phyloP scores from a whole-genome alignment of 2,329 filamentous ascomycete species.

The Aspergillus sclerotialis region DNA sequence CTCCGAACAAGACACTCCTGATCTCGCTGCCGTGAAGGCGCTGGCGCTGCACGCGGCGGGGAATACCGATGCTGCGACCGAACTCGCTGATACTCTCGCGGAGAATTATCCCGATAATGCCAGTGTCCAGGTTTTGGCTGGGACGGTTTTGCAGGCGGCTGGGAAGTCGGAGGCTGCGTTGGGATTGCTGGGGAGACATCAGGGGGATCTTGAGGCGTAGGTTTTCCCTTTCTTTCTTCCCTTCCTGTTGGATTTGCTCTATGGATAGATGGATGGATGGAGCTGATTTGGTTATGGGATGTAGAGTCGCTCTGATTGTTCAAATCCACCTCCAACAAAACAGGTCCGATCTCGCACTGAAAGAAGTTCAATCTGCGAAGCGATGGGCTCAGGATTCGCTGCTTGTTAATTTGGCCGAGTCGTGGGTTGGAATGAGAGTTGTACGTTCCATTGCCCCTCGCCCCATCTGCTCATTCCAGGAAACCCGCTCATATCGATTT shows the following conservation, averaged over 20 bases:
- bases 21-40: conserved; percentile 68
- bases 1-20: conserved; percentile 58
- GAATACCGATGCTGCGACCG: conserved; percentile 55
- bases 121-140: conserved; percentile 72
- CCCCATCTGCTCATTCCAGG: no score
- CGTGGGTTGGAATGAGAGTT: conserved; percentile 84
- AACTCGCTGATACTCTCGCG: conserved; percentile 60
- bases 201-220: conserved; percentile 72
- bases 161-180: conserved; percentile 83
- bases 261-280: not conserved
- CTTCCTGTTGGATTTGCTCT: no score
- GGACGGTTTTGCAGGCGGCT: conserved; percentile 71
- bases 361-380: conserved; percentile 79
- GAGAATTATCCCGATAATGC: conserved; percentile 63
- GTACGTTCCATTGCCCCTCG: conserved; percentile 43
- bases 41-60: conserved; percentile 62
- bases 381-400: conserved; percentile 94
- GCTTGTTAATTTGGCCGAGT: conserved; percentile 88
- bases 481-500: not conserved
- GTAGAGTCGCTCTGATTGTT: conserved; percentile 71
- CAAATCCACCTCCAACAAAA: conserved; percentile 93
- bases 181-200: conserved; percentile 70
- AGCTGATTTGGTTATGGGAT: conserved; percentile 6
- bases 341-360: conserved; percentile 79
- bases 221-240: conserved; percentile 25